Conservation (phyloP, 75 land plant genomes). For the Adiantum capillusveneris region DNA sequence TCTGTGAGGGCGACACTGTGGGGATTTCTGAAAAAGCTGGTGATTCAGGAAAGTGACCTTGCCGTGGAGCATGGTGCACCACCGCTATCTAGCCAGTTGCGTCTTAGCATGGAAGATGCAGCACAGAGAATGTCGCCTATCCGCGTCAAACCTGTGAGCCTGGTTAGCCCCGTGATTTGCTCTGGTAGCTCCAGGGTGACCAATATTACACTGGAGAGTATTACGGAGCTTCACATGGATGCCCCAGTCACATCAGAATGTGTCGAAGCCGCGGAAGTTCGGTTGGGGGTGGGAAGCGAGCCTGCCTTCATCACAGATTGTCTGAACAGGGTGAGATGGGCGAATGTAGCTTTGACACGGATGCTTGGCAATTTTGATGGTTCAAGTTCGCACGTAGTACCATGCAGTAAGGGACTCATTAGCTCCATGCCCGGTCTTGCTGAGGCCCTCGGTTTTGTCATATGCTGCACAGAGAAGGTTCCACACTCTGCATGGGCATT, state of each 20-base stretch:
- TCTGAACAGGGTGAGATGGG: constrained; percentile 1
- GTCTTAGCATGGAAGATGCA: too few species aligned
- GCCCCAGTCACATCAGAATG: neutral
- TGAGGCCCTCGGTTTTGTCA: neutral
- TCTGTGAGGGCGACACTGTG: neutral
- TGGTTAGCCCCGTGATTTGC: neutral
- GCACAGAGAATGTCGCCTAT: too few species aligned
- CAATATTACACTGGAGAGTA: neutral
- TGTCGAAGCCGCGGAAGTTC: neutral
- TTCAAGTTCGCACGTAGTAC: neutral
- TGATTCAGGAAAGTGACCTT: neutral
- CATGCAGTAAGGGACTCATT: too few species aligned
- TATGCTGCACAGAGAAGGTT: constrained; percentile 5
- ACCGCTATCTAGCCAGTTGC: too few species aligned
- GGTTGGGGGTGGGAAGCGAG: neutral
- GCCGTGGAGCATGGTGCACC: neutral
- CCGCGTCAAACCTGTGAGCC: neutral
- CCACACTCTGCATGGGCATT: neutral
- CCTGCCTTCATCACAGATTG: constrained; percentile 4
- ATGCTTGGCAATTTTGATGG: neutral
- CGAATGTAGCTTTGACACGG: neutral
- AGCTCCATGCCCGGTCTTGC: neutral
- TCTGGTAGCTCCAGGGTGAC: neutral
- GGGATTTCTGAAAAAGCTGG: constrained; percentile 5
- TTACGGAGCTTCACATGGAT: neutral